These are phyloP conservation scores for Fraxinus sp. DNA, from an alignment of 305 asterid species.

Conservation along the genomic window DNA sequence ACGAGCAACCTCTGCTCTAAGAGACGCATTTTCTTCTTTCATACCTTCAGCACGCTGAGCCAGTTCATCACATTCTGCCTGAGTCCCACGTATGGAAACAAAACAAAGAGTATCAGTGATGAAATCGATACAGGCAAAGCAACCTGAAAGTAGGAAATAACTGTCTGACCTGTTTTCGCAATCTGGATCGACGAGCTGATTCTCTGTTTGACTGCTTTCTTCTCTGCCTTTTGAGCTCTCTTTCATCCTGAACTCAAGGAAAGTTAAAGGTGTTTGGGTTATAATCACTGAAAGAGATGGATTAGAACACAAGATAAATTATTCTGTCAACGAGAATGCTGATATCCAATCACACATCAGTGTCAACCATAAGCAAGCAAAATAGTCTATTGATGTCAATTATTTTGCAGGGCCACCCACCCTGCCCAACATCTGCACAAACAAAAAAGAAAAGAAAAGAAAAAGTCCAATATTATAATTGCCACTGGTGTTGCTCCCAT, in stretches of 20 bases:
- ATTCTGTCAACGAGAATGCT: neutral
- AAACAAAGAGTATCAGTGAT: slow-evolving; percentile 9
- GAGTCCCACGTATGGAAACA: slow-evolving; percentile 18
- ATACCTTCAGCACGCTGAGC: slow-evolving; percentile 66
- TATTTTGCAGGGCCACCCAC: neutral
- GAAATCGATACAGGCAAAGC: slow-evolving; percentile 1
- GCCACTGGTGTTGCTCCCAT: neutral
- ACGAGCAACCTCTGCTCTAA: slow-evolving; percentile 61
- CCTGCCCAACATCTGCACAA: neutral
- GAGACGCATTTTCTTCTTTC: slow-evolving; percentile 71
- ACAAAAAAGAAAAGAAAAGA: neutral
- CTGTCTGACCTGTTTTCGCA: slow-evolving; percentile 63
- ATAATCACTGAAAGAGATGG: neutral
- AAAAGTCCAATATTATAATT: neutral
- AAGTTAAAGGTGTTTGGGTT: neutral
- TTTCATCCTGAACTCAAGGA: slow-evolving; percentile 55
- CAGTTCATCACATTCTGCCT: slow-evolving; percentile 81
- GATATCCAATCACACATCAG: neutral
- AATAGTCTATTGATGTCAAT: neutral
- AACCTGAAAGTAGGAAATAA: neutral
- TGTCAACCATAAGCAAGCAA: neutral
- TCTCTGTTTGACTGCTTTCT: slow-evolving; percentile 81
- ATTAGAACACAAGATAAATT: neutral
- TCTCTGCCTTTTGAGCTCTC: slow-evolving; percentile 74
- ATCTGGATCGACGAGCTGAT: slow-evolving; percentile 75